Percentiles rank a stretch among this genome's conserved stretches.
phyloP scores from a whole-genome alignment of 2,329 filamentous ascomycete species.

The Fusarium chaquense region DNA sequence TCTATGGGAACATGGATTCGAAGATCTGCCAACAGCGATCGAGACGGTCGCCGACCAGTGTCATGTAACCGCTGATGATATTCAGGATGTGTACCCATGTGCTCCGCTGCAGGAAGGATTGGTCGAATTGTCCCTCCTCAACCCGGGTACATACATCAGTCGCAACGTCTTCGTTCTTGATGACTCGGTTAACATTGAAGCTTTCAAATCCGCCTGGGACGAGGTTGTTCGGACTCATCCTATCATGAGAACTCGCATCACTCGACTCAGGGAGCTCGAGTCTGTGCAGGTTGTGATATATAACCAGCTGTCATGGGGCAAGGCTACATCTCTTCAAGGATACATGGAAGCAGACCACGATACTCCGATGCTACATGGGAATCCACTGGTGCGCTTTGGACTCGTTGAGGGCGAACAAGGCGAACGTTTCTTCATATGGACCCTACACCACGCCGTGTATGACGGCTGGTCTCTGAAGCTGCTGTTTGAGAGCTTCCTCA shows the following conservation, averaged over 20 bases:
- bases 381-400: conserved; percentile 10
- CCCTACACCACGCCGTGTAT: conserved; percentile 12
- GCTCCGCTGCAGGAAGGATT: conserved; percentile 11
- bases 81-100: conserved; percentile 16
- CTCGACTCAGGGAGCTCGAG: conserved; percentile 4
- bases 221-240: conserved; percentile 9
- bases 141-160: conserved; percentile 14
- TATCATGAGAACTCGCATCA: conserved; percentile 13
- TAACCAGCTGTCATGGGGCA: conserved; percentile 9
- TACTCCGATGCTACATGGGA: conserved; percentile 9
- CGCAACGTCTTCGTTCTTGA: conserved; percentile 11
- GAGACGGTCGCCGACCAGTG: conserved; percentile 7
- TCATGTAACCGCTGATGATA: conserved; percentile 12
- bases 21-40: conserved; percentile 10
- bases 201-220: conserved; percentile 14
- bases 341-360: conserved; percentile 11
- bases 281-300: conserved; percentile 12
- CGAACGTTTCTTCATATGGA: conserved; percentile 11
- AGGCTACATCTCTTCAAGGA: conserved; percentile 6
- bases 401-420: conserved; percentile 4
- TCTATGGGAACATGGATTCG: conserved; percentile 14
- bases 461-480: conserved; percentile 13
- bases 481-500: conserved; percentile 13
- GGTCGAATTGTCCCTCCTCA: conserved; percentile 13
- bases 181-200: conserved; percentile 10